Evolutionary conservation across 2,329 filamentous ascomycete genomes (phyloP).

Genomic region (Fusarium praegraminearum): DNA sequence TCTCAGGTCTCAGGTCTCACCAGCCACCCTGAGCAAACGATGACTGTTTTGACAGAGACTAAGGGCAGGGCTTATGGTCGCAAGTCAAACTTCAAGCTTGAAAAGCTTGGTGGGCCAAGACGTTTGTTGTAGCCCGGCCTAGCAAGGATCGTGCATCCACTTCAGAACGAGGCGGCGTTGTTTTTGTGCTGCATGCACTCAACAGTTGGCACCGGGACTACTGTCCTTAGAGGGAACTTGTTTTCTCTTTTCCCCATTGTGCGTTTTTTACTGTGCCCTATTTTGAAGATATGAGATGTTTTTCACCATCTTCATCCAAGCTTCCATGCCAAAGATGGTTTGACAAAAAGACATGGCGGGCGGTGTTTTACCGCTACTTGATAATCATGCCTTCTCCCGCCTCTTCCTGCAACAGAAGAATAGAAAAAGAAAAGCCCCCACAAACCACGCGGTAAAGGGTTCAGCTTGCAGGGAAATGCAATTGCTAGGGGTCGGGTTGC

Average conservation of each 20-base stretch:
- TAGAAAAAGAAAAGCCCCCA: conserved; percentile 12
- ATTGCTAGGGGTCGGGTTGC: conserved; percentile 18
- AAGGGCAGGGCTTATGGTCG: conserved; percentile 2
- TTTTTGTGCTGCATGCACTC: conserved; percentile 47
- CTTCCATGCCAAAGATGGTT: neutral
- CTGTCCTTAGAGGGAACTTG: conserved; percentile 10
- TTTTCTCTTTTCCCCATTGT: conserved; percentile 30
- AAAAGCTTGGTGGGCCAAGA: conserved; percentile 21
- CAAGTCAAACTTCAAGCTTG: conserved; percentile 20
- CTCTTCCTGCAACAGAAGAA: neutral
- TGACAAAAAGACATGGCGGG: neutral
- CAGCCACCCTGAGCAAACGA: conserved; percentile 12
- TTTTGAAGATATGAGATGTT: neutral
- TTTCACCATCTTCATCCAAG: neutral
- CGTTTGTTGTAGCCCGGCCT: conserved; percentile 13
- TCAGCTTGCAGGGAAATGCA: conserved; percentile 27
- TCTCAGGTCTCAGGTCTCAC: conserved; percentile 14
- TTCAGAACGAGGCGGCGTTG: conserved; percentile 23
- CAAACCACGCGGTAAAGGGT: conserved; percentile 34
- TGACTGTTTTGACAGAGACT: conserved; percentile 6
- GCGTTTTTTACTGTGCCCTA: conserved; percentile 34
- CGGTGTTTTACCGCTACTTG: conserved; percentile 20
- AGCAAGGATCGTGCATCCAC: conserved; percentile 29
- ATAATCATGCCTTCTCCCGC: neutral
- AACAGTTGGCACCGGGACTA: conserved; percentile 40